Conservation (phyloP, 164 flowering plant species). For the Saururus chinensis region DNA sequence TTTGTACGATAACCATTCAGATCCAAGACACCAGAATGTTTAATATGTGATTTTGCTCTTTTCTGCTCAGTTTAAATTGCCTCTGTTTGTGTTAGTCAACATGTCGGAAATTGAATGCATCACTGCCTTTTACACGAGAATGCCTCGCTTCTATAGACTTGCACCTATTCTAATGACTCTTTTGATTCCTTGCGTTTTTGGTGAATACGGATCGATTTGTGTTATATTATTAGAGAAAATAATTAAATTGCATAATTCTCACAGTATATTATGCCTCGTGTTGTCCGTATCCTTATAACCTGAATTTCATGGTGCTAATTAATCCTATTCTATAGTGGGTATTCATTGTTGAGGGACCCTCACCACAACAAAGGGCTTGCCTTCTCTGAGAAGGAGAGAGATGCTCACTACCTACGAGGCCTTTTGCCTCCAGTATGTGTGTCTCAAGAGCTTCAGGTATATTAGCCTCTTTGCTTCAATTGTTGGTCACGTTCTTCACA, state of each 20-base stretch:
- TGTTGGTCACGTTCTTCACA: neutral
- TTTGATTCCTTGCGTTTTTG: too few relatives aligned
- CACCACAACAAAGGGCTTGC: slow-evolving; percentile 75
- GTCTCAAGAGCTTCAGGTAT: slow-evolving; percentile 58
- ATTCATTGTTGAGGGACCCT: slow-evolving; percentile 62
- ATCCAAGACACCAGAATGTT: neutral
- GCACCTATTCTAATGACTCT: too few relatives aligned
- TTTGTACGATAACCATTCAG: too few relatives aligned
- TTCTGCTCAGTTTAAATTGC: neutral
- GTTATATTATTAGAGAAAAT: too few relatives aligned
- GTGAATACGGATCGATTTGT: too few relatives aligned
- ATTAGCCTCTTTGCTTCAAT: slow-evolving; percentile 6
- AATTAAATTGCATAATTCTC: too few relatives aligned
- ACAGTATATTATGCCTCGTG: neutral
- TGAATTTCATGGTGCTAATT: neutral
- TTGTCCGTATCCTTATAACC: neutral
- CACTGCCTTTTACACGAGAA: too few relatives aligned
- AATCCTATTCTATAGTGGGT: slow-evolving; percentile 43
- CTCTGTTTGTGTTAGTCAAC: neutral
- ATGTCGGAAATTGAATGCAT: too few relatives aligned
- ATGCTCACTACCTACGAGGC: slow-evolving; percentile 74
- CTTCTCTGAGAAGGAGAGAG: slow-evolving; percentile 66
- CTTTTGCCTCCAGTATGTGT: slow-evolving; percentile 60
- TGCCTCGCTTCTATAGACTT: too few relatives aligned
- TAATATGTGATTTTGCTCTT: neutral